A percentile compares a stretch with the other conserved stretches of the same genome.
phyloP scores from a whole-genome alignment of 805 yeast genomes.

The Yamadazyma laniorum region DNA sequence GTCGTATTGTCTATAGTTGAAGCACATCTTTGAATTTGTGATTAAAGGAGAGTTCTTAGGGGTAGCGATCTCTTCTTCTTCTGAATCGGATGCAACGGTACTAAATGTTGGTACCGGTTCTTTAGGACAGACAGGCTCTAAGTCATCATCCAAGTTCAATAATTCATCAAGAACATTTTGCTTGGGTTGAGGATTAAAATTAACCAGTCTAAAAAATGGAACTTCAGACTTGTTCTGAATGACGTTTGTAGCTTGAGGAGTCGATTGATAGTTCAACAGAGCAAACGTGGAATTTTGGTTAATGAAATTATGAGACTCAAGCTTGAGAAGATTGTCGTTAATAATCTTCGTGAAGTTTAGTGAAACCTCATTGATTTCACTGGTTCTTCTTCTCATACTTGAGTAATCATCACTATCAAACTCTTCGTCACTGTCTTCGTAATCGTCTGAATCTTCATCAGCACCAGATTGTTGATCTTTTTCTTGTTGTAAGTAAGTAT shows the following conservation, averaged over 20 bases:
- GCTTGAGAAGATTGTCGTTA: constrained; percentile 37
- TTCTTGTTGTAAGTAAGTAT: constrained; percentile 4
- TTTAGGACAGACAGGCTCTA: constrained; percentile 12
- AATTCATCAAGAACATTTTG: constrained; percentile 31
- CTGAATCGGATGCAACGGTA: constrained; percentile 4
- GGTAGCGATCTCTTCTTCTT: constrained; percentile 10
- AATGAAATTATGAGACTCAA: constrained; percentile 21
- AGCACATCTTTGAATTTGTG: constrained; percentile 28
- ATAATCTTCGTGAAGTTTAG: constrained; percentile 37
- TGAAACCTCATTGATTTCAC: constrained; percentile 15
- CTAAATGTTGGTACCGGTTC: constrained; percentile 1
- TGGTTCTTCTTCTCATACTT: constrained; percentile 1
- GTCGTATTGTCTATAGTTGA: constrained; percentile 36
- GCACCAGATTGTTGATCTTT: constrained; percentile 3
- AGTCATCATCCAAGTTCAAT: constrained; percentile 28
- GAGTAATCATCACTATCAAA: constrained; percentile 2
- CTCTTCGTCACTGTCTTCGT: constrained; percentile 14
- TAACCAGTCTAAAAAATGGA: constrained; percentile 36
- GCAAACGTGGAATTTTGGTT: constrained; percentile 8
- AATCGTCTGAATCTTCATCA: constrained; percentile 8
- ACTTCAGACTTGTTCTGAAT: constrained; percentile 15
- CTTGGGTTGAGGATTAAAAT: constrained; percentile 31
- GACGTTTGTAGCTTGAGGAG: not conserved
- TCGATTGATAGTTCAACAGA: constrained; percentile 5
- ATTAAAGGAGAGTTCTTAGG: constrained; percentile 12